Conservation (phyloP, 2,329 filamentous ascomycete species). For the Aspergillus versicolor region DNA sequence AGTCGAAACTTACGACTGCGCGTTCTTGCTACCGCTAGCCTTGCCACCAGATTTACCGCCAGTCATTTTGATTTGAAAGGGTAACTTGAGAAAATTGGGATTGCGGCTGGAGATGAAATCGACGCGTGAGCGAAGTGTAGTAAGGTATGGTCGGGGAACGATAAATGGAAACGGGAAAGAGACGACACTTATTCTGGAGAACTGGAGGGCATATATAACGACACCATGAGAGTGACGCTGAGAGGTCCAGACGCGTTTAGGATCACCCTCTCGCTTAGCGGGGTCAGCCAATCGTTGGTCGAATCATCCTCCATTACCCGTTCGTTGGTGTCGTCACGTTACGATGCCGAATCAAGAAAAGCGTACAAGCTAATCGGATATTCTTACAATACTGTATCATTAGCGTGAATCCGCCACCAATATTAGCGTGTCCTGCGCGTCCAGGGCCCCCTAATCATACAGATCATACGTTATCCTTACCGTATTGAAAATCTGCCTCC, state of each 20-base stretch:
- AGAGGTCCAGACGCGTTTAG: slow-evolving; percentile 39
- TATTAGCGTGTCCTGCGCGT: slow-evolving; percentile 22
- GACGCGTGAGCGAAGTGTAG: not conserved
- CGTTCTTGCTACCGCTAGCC: slow-evolving; percentile 98
- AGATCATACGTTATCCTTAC: slow-evolving; percentile 44
- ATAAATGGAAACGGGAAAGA: slow-evolving; percentile 19
- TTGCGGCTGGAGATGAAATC: slow-evolving; percentile 16
- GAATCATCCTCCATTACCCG: slow-evolving; percentile 31
- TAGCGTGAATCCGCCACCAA: slow-evolving; percentile 18
- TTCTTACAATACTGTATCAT: slow-evolving; percentile 22
- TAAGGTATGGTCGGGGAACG: slow-evolving; percentile 4
- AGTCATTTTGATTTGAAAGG: slow-evolving; percentile 81
- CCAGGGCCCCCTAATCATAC: slow-evolving; percentile 41
- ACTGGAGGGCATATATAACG: slow-evolving; percentile 44
- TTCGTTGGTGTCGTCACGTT: slow-evolving; percentile 15
- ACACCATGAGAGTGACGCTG: slow-evolving; percentile 45
- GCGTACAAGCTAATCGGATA: slow-evolving; percentile 22
- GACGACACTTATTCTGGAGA: slow-evolving; percentile 33
- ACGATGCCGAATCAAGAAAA: slow-evolving; percentile 30
- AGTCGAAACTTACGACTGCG: slow-evolving; percentile 83
- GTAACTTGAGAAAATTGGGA: slow-evolving; percentile 27
- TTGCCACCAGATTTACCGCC: slow-evolving; percentile 99
- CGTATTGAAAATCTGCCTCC: slow-evolving; percentile 49
- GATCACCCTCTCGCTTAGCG: slow-evolving; percentile 49
- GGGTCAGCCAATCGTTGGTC: slow-evolving; percentile 41